These are phyloP conservation scores for Candida tetrigidarum DNA, from an alignment of 1,139 yeast genomes.

Conservation along the genomic window DNA sequence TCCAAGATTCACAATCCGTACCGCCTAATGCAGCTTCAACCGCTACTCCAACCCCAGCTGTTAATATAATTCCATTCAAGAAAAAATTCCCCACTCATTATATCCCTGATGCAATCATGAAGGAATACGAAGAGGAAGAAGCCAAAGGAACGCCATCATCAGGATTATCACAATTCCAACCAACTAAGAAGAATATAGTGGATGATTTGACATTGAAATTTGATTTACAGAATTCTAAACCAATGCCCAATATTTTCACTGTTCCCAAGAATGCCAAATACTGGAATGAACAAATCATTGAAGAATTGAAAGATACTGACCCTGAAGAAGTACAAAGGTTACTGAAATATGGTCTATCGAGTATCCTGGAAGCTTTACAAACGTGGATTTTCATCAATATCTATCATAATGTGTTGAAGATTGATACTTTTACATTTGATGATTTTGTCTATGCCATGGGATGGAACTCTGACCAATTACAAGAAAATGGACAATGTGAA, in stretches of 20 bases:
- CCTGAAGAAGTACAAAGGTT: conserved; percentile 25
- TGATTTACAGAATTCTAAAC: conserved; percentile 45
- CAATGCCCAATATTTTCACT: conserved; percentile 28
- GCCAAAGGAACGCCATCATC: conserved; percentile 10
- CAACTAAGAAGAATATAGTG: conserved; percentile 42
- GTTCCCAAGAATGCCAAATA: conserved; percentile 37
- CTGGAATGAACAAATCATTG: conserved; percentile 27
- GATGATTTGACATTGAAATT: conserved; percentile 43
- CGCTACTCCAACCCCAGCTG: conserved; percentile 5
- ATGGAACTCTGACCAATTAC: conserved; percentile 52
- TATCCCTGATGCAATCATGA: conserved; percentile 34
- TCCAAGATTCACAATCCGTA: conserved; percentile 5
- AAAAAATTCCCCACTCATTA: conserved; percentile 40
- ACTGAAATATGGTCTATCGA: conserved; percentile 16
- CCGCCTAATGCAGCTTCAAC: neutral
- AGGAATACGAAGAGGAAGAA: conserved; percentile 22
- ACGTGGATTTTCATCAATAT: conserved; percentile 78
- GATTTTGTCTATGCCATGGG: conserved; percentile 70
- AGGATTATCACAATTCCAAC: conserved; percentile 32
- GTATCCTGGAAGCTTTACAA: conserved; percentile 57
- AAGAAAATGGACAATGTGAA: conserved; percentile 52
- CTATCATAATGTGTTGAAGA: conserved; percentile 61
- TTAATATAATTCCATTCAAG: conserved; percentile 18
- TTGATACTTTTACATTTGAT: conserved; percentile 81
- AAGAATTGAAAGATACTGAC: conserved; percentile 31